Conservation (phyloP, 73 alveolate genomes). For the Paramecium octaurelia region DNA sequence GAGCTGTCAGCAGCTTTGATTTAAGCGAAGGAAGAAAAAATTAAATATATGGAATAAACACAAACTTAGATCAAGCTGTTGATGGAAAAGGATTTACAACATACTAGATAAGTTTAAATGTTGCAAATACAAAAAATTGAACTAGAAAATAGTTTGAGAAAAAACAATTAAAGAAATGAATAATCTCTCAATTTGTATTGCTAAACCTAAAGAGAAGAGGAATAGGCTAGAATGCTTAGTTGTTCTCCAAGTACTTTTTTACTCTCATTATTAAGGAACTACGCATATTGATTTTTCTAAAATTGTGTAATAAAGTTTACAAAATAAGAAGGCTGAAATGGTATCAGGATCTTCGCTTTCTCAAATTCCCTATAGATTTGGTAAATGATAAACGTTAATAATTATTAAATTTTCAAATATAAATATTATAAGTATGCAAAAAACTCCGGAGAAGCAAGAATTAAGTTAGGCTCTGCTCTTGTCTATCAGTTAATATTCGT, state of each 20-base stretch:
- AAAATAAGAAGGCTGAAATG: conserved; percentile 14
- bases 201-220: background rate
- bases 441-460: conserved; percentile 19
- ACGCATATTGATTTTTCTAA: background rate
- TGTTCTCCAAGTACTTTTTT: background rate
- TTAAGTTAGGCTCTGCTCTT: conserved; percentile 17
- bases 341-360: conserved; percentile 11
- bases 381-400: conserved; percentile 26
- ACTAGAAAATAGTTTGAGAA: background rate
- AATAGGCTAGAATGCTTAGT: background rate
- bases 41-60: background rate
- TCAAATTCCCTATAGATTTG: conserved; percentile 21
- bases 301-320: background rate
- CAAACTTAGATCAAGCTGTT: background rate
- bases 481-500: conserved; percentile 29
- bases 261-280: background rate
- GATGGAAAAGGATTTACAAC: background rate
- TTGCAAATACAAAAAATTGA: background rate
- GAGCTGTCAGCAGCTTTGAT: background rate
- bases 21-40: background rate
- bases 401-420: conserved; percentile 6
- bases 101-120: background rate
- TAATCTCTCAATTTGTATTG: background rate
- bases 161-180: background rate
- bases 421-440: background rate